Evolutionary conservation across 2,329 filamentous ascomycete species (phyloP).

Genomic region (Talaromyces sp.): DNA sequence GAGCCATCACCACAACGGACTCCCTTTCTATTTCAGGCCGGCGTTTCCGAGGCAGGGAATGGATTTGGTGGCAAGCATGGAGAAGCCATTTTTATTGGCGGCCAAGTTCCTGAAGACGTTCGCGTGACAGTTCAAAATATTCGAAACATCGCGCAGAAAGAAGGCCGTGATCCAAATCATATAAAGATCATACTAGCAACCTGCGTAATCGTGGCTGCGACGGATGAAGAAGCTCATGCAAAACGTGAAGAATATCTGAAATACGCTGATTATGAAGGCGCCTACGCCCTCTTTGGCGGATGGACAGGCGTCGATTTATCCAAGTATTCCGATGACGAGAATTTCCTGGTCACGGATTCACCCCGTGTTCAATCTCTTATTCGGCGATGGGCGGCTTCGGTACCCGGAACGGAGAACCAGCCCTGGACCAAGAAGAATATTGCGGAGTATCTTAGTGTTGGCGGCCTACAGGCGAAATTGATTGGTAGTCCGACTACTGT

Average conservation of each 20-base stretch:
- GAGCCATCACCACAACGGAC: constrained; percentile 49
- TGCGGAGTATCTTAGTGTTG: constrained; percentile 34
- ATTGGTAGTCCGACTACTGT: constrained; percentile 38
- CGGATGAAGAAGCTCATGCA: constrained; percentile 43
- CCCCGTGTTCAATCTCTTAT: constrained; percentile 46
- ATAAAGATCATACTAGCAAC: constrained; percentile 48
- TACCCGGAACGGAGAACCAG: constrained; percentile 39
- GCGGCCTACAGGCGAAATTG: constrained; percentile 36
- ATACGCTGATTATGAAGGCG: constrained; percentile 47
- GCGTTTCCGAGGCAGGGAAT: constrained; percentile 46
- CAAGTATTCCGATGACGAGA: constrained; percentile 44
- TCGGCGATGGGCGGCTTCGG: constrained; percentile 43
- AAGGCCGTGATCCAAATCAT: constrained; percentile 39
- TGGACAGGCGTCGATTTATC: constrained; percentile 49
- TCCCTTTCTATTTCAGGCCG: constrained; percentile 49
- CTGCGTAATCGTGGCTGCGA: constrained; percentile 45
- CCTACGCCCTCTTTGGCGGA: constrained; percentile 46
- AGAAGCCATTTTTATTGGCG: constrained; percentile 48
- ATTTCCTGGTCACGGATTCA: constrained; percentile 45
- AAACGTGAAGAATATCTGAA: constrained; percentile 43
- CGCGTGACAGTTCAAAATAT: constrained; percentile 43
- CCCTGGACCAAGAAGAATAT: constrained; percentile 41
- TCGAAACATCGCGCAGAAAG: constrained; percentile 35
- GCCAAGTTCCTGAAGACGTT: constrained; percentile 43
- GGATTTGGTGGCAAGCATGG: constrained; percentile 46